phyloP scores from a whole-genome alignment of 306 rosid genomes.

The Cucumis cinereus region DNA sequence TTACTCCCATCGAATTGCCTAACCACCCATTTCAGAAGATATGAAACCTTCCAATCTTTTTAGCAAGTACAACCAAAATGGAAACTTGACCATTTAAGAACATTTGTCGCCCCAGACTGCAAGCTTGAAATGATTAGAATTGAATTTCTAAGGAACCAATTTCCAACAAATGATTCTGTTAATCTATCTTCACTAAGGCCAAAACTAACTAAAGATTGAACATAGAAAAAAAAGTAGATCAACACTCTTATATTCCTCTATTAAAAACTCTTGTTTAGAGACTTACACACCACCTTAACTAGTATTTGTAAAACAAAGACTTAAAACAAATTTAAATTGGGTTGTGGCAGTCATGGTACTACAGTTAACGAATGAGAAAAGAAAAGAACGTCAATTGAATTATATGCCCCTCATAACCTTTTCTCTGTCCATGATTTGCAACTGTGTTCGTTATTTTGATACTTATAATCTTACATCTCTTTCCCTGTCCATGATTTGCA shows the following conservation, averaged over 20 bases:
- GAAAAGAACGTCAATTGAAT: too few species aligned
- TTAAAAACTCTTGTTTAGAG: not conserved
- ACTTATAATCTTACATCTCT: too few species aligned
- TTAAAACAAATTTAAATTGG: not conserved
- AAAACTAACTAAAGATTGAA: not conserved
- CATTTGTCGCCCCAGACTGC: not conserved
- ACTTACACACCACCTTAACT: not conserved
- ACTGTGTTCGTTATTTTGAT: too few species aligned
- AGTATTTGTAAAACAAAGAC: not conserved
- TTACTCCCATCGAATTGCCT: too few species aligned
- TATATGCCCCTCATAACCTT: too few species aligned
- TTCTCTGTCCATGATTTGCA: too few species aligned
- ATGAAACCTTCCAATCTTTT: too few species aligned
- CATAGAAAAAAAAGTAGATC: not conserved
- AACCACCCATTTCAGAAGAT: too few species aligned
- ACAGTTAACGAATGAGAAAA: too few species aligned
- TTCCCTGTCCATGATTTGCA: too few species aligned
- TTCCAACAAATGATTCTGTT: not conserved
- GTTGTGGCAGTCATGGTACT: too few species aligned
- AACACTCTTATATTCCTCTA: not conserved
- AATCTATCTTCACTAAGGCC: not conserved
- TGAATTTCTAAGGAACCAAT: not conserved
- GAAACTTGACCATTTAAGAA: not conserved
- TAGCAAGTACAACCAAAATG: too few species aligned
- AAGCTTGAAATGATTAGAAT: not conserved